Evolutionary conservation across 306 rosid genomes (phyloP).

Genomic region (Vicia faba): DNA sequence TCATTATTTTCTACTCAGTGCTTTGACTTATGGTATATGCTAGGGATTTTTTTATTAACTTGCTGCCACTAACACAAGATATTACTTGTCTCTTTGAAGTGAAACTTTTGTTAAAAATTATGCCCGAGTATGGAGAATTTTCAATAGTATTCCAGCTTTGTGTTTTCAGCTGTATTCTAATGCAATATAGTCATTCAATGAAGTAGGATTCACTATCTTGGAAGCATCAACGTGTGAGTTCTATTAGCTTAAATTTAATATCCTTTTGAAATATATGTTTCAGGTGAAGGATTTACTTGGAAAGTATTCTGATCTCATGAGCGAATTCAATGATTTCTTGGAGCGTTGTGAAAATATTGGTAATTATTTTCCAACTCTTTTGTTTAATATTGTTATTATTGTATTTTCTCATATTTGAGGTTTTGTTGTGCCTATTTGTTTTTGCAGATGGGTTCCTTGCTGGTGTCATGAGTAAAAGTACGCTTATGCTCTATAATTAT

Average conservation of each 20-base stretch:
- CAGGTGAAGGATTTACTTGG: conserved; percentile 93
- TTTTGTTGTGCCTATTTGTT: conserved; percentile 45
- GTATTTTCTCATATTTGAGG: conserved; percentile 39
- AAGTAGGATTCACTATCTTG: background rate
- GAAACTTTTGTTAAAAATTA: conserved; percentile 1
- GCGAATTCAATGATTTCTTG: conserved; percentile 82
- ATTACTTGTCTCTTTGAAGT: background rate
- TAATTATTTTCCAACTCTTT: conserved; percentile 38
- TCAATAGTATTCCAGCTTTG: background rate
- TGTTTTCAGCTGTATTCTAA: background rate
- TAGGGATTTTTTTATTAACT: background rate
- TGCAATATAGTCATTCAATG: background rate
- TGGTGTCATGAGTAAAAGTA: conserved; percentile 89
- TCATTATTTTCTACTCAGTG: conserved; percentile 8
- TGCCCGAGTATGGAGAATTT: conserved; percentile 2
- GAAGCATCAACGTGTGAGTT: background rate
- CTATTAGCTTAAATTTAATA: conserved; percentile 22
- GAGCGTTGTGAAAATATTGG: conserved; percentile 92
- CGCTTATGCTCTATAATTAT: conserved; percentile 9
- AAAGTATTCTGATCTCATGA: conserved; percentile 90
- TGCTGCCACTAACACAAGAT: background rate
- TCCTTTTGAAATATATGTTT: conserved; percentile 38
- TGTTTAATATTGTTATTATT: conserved; percentile 11
- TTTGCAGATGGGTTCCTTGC: conserved; percentile 98
- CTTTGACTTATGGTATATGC: conserved; percentile 18